Evolutionary conservation across 305 asterid species (phyloP).

Genomic region (Solanum aculeatissimum): DNA sequence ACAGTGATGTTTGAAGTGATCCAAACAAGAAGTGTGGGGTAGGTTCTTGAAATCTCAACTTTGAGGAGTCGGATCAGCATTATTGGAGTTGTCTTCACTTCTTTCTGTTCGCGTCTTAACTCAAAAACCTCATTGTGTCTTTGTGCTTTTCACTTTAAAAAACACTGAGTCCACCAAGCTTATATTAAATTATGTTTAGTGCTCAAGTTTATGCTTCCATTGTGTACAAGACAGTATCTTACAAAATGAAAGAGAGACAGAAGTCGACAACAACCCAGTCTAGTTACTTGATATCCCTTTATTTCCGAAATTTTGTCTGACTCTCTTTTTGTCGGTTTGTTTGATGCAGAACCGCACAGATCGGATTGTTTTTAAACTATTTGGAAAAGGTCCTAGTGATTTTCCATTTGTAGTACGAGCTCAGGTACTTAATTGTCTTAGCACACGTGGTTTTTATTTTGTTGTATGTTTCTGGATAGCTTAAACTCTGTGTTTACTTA

Average conservation of each 20-base stretch:
- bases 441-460: background rate
- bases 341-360: constrained; percentile 59
- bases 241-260: background rate
- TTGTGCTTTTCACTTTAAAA: background rate
- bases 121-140: background rate
- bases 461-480: background rate
- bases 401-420: constrained; percentile 61
- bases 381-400: constrained; percentile 74
- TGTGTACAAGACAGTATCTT: background rate
- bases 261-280: background rate
- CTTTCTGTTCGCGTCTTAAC: background rate
- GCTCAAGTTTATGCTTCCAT: background rate
- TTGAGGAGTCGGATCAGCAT: background rate
- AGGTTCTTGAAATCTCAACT: background rate
- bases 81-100: background rate
- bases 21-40: background rate
- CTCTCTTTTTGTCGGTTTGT: background rate
- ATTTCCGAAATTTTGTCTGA: background rate
- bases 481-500: background rate
- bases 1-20: background rate
- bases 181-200: background rate
- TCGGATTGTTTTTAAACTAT: constrained; percentile 80
- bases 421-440: constrained; percentile 34
- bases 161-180: background rate
- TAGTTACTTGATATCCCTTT: background rate